Conservation (phyloP, 1,284 basidiomycete species). For the Malassezia sp. region DNA sequence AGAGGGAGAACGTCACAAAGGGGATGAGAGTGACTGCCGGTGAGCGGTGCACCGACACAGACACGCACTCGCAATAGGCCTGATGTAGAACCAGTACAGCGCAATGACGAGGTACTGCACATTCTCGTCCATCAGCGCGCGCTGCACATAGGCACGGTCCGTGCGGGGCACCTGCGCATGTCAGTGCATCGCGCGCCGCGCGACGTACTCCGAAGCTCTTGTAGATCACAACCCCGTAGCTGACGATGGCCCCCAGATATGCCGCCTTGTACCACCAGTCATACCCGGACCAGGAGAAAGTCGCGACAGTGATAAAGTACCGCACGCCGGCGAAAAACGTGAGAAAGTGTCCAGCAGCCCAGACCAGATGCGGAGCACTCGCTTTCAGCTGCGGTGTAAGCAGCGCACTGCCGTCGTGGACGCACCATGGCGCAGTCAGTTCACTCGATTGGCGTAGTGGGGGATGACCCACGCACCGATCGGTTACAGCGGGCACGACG, state of each 20-base stretch:
- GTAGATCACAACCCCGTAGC: constrained; percentile 47
- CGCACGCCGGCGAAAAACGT: constrained; percentile 42
- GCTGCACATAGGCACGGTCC: constrained; percentile 43
- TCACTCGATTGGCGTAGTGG: no score
- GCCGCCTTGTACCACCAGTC: constrained; percentile 39
- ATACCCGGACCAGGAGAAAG: constrained; percentile 25
- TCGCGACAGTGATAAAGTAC: constrained; percentile 31
- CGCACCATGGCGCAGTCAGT: no score
- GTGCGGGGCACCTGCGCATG: constrained; percentile 29
- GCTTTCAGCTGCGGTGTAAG: constrained; percentile 14
- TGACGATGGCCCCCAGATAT: constrained; percentile 44
- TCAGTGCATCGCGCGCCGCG: no score
- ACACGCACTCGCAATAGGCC: constrained; percentile 40
- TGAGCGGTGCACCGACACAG: no score
- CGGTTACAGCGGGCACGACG: no score
- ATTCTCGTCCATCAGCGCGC: constrained; percentile 46
- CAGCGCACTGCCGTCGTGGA: no score
- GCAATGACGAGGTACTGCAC: constrained; percentile 46
- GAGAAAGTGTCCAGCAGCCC: constrained; percentile 45
- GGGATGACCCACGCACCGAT: no score
- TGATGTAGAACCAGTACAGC: constrained; percentile 46
- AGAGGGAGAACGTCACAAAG: constrained; percentile 46
- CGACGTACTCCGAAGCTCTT: constrained; percentile 40
- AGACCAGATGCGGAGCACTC: constrained; percentile 42
- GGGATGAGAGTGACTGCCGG: constrained; percentile 40